Base-by-base conservation (phyloP, 345 rosid genomes). In the Iberis pinnata region DNA sequence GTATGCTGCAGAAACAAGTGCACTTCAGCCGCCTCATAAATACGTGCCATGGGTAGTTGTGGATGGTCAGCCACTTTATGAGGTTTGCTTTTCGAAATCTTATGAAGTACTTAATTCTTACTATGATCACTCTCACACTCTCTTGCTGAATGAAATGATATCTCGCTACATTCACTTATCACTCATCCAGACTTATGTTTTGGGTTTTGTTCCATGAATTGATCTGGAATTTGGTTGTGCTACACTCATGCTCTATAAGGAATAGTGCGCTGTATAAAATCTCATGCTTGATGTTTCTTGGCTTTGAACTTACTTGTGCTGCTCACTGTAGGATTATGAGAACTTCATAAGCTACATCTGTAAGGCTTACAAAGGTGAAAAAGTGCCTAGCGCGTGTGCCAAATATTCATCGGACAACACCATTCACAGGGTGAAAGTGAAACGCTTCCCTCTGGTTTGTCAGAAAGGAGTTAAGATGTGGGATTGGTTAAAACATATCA, bases 31-130 rank as follows among this genome's bases (percentile, higher is more conserved):
- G 38, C 88, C 98, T 58, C 98, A 90, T 68, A 27, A 56, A 26
- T 90, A 84, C 40, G 98, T 90, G 49, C 96, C 98, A 4, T 90
- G 98, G 96, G 98, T 87, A 2, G 92, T 83, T 26, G 98, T 90
- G 51, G 70, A 90, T 73, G 96, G 93, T 26, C 79, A 78, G 66
- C 98, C 98, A 24, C 93, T 90, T 55, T 90, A 84, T 33, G 96
- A 87, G 77, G 98, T 87, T 70, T 38, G 36, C n/a, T n/a, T n/a
- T n/a, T n/a, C n/a, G n/a, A n/a, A n/a, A n/a, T 65, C 49, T 58
- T 13, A 18, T 12, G 0, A 22, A 18, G 8, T 22, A 16, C 11
- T 32, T 11, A 58, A 38, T 43, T 54, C 17, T 52, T 36, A 59
- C 38, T 12, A 19, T 19, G 18, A 45, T 6, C 19, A 10, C n/a